A percentile compares a stretch with the other conserved stretches of the same genome.
phyloP scores from a whole-genome alignment of 225 moss, liverwort and hornwort genomes.

The Sphagnum tenellum region DNA sequence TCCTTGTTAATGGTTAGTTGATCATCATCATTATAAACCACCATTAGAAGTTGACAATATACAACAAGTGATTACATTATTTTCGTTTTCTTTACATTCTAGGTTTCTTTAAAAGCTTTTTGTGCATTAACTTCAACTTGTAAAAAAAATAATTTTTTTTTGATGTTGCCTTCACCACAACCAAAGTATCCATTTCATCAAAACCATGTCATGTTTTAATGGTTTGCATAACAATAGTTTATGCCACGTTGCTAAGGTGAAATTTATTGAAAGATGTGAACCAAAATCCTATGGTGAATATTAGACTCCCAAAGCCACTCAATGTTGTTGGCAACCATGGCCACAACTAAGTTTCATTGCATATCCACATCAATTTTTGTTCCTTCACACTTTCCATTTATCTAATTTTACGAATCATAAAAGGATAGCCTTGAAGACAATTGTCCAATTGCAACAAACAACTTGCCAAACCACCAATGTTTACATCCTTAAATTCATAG shows the following conservation, averaged over 20 bases:
- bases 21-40: neutral
- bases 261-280: slow-evolving; percentile 16
- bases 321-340: slow-evolving; percentile 4
- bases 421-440: slow-evolving; percentile 30
- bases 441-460: slow-evolving; percentile 54
- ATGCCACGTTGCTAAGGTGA: slow-evolving; percentile 22
- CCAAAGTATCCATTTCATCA: slow-evolving; percentile 16
- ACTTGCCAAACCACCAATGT: slow-evolving; percentile 21
- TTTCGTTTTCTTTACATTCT: slow-evolving; percentile 40
- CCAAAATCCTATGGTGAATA: slow-evolving; percentile 41
- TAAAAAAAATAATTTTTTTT: slow-evolving; percentile 20
- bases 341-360: neutral
- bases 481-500: neutral
- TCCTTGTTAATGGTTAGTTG: neutral
- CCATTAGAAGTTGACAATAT: neutral
- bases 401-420: slow-evolving; percentile 19
- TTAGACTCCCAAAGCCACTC: slow-evolving; percentile 36
- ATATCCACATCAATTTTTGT: neutral
- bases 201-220: slow-evolving; percentile 21
- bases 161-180: slow-evolving; percentile 33
- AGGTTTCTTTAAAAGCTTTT: slow-evolving; percentile 44
- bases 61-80: neutral
- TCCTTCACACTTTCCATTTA: slow-evolving; percentile 6
- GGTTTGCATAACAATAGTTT: slow-evolving; percentile 33
- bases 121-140: slow-evolving; percentile 40